phyloP scores from a whole-genome alignment of 371 early-diverging fungal species.

The Saksenaea vasiformis region DNA sequence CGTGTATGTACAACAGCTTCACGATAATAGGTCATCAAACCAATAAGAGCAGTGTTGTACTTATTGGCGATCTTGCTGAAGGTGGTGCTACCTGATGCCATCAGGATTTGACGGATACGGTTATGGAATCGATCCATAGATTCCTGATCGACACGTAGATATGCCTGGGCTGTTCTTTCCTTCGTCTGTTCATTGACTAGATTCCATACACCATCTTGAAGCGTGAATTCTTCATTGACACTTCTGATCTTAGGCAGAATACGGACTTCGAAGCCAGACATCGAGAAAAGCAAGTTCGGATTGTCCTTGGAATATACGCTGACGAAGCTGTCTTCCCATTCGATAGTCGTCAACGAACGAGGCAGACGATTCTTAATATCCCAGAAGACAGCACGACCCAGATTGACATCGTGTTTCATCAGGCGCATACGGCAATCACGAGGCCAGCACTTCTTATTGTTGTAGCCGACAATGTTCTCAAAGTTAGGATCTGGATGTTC shows the following conservation, averaged over 20 bases:
- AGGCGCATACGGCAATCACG: conserved; percentile 98
- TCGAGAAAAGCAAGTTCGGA: conserved; percentile 92
- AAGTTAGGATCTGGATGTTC: conserved; percentile 99
- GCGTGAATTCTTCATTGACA: conserved; percentile 84
- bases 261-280: conserved; percentile 90
- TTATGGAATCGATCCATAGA: conserved; percentile 92
- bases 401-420: conserved; percentile 96
- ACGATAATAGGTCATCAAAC: conserved; percentile 97
- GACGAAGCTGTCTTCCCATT: conserved; percentile 97
- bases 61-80: conserved; percentile 99
- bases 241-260: conserved; percentile 90
- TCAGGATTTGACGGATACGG: conserved; percentile 96
- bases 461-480: conserved; percentile 98
- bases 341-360: conserved; percentile 94
- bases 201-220: conserved; percentile 97
- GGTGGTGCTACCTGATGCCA: conserved; percentile 96
- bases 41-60: conserved; percentile 94
- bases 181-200: conserved; percentile 95
- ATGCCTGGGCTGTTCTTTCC: conserved; percentile 97
- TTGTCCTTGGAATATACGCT: conserved; percentile 96
- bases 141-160: conserved; percentile 93
- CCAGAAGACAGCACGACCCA: conserved; percentile 92
- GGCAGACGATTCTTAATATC: conserved; percentile 98
- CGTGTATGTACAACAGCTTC: conserved; percentile 98
- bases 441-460: conserved; percentile 97